Conservation (phyloP, 257 asterid species). For the Lantana camara region DNA sequence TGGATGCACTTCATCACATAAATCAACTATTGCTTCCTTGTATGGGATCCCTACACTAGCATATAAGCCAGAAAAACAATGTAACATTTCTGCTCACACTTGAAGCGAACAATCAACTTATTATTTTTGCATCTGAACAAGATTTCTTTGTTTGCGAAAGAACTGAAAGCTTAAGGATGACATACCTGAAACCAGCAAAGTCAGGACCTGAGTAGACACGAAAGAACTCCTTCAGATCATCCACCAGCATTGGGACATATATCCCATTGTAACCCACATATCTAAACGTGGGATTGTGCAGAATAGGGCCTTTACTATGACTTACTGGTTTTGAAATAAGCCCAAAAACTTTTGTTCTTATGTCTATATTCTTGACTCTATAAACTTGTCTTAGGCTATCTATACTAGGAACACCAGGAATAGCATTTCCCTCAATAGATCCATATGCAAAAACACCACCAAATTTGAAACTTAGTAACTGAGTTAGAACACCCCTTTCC, state of each 20-base stretch:
- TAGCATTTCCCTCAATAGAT: conserved; percentile 42
- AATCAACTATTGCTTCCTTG: conserved; percentile 62
- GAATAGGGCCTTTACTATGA: conserved; percentile 73
- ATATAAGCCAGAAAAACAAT: conserved; percentile 19
- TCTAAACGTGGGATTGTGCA: conserved; percentile 69
- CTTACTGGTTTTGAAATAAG: conserved; percentile 69
- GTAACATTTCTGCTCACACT: conserved; percentile 3
- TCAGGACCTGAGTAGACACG: conserved; percentile 51
- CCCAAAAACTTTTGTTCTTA: conserved; percentile 56
- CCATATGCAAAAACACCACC: conserved; percentile 62
- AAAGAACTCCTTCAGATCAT: conserved; percentile 65
- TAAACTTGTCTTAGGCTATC: conserved; percentile 49
- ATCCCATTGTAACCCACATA: conserved; percentile 56
- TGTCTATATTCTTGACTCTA: conserved; percentile 44
- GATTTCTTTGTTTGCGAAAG: neutral
- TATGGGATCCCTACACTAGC: conserved; percentile 71
- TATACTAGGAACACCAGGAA: conserved; percentile 60
- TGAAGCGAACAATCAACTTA: neutral
- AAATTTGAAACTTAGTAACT: conserved; percentile 53
- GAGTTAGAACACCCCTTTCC: conserved; percentile 69
- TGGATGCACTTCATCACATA: conserved; percentile 70
- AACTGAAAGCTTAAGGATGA: conserved; percentile 1
- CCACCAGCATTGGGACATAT: conserved; percentile 72
- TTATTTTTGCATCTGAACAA: neutral
- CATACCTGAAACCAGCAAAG: conserved; percentile 62